phyloP scores from a whole-genome alignment of 1,284 basidiomycete genomes.

The Cystobasidiaceae sp. region DNA sequence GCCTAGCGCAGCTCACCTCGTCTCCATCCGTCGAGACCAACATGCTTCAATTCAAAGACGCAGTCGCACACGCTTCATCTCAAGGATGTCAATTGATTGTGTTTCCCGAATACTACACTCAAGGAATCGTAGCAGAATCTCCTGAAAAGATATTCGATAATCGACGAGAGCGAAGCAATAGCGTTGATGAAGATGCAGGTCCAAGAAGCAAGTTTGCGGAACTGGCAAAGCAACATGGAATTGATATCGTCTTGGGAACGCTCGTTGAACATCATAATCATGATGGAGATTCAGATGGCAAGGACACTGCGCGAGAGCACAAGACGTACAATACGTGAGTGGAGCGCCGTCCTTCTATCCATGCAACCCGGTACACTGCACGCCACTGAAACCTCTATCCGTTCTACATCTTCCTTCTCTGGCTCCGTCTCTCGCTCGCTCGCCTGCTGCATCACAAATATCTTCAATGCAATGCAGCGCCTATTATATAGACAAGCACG shows the following conservation, averaged over 20 bases:
- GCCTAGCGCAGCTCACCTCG: slow-evolving; percentile 10
- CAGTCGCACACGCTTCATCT: neutral
- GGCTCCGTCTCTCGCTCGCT: neutral
- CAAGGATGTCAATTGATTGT: slow-evolving; percentile 12
- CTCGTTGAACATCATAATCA: slow-evolving; percentile 34
- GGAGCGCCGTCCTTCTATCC: neutral
- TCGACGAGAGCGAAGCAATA: neutral
- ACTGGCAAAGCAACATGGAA: slow-evolving; percentile 33
- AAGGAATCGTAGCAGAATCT: slow-evolving; percentile 36
- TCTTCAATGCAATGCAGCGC: slow-evolving; percentile 33
- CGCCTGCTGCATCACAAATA: slow-evolving; percentile 17
- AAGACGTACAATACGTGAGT: slow-evolving; percentile 30
- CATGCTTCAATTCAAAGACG: neutral
- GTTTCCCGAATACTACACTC: slow-evolving; percentile 10
- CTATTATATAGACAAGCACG: slow-evolving; percentile 36
- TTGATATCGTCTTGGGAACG: slow-evolving; percentile 40
- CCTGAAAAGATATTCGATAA: slow-evolving; percentile 33
- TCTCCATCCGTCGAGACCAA: neutral
- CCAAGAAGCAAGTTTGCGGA: neutral
- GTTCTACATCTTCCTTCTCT: too few species aligned
- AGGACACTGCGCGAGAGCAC: slow-evolving; percentile 26
- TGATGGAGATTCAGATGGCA: neutral
- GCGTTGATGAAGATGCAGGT: neutral
- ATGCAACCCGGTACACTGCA: too few species aligned
- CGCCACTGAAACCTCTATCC: too few species aligned